Percentiles rank a stretch among this genome's conserved stretches.
Conservation (phyloP, 192 early-diverging fungal species). For the Coemansia sp. region DNA sequence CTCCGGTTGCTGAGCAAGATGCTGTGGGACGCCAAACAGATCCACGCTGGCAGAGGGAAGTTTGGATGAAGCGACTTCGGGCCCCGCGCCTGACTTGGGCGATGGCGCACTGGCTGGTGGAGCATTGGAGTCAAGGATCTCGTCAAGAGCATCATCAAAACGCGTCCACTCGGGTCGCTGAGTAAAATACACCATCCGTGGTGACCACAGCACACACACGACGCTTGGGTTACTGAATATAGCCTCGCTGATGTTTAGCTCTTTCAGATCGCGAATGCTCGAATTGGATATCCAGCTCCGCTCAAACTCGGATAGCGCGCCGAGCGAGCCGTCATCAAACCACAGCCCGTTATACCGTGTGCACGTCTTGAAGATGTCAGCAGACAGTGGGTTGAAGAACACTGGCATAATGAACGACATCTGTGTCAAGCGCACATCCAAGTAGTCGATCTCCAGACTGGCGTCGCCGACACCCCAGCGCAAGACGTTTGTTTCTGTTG, state of each 20-base stretch:
- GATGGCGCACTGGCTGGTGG: neutral
- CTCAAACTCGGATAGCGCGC: constrained; percentile 24
- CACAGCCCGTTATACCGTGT: constrained; percentile 26
- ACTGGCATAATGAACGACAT: constrained; percentile 46
- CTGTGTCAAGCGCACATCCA: constrained; percentile 54
- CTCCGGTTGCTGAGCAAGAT: constrained; percentile 1
- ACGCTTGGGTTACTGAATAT: constrained; percentile 44
- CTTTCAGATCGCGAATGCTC: constrained; percentile 49
- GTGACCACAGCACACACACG: constrained; percentile 51
- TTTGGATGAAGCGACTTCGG: neutral
- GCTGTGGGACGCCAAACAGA: neutral
- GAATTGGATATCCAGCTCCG: constrained; percentile 37
- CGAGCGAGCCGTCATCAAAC: constrained; percentile 24
- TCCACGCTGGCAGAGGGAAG: neutral
- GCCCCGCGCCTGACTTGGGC: constrained; percentile 2
- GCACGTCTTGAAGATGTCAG: neutral
- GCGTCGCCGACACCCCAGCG: constrained; percentile 57
- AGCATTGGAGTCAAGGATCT: constrained; percentile 16
- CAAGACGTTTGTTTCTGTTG: constrained; percentile 32
- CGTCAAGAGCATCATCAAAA: constrained; percentile 22
- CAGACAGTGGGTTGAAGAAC: constrained; percentile 28
- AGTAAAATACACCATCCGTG: constrained; percentile 56
- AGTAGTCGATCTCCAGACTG: constrained; percentile 51
- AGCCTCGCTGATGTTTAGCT: constrained; percentile 42
- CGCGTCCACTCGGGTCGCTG: constrained; percentile 46